Percentiles rank a stretch among this genome's conserved stretches.
Evolutionary conservation across 2,329 filamentous ascomycete species (phyloP).

Genomic region (Thielaviopsis cerberus): DNA sequence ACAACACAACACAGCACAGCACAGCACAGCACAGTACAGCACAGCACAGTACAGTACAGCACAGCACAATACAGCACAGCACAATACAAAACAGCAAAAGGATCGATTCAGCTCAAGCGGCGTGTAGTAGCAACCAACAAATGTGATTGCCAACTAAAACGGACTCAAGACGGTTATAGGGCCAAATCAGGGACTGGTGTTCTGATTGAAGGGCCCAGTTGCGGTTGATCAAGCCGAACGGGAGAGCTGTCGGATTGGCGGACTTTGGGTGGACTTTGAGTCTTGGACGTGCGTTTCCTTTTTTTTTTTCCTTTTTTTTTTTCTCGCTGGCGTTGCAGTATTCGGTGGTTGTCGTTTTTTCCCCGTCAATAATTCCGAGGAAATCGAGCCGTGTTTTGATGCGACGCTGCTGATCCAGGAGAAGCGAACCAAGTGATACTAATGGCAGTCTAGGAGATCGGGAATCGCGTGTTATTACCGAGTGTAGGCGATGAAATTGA

Average conservation of each 20-base stretch:
- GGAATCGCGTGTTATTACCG: constrained; percentile 4
- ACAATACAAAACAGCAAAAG: background rate
- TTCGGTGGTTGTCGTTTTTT: background rate
- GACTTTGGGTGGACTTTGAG: background rate
- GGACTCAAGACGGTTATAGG: background rate
- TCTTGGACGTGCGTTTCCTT: background rate
- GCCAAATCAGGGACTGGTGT: background rate
- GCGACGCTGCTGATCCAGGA: constrained; percentile 3
- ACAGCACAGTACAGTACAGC: background rate
- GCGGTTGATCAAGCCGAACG: background rate
- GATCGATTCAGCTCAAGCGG: background rate
- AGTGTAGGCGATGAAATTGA: constrained; percentile 2
- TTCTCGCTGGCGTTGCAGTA: background rate
- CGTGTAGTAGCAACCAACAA: background rate
- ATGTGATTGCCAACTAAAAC: background rate
- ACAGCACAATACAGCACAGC: background rate
- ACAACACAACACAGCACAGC: background rate
- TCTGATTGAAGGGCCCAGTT: background rate
- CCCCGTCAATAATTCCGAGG: background rate
- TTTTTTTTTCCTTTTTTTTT: background rate
- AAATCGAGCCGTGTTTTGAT: constrained; percentile 3
- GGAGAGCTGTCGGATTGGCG: background rate
- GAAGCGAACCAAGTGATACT: constrained; percentile 9
- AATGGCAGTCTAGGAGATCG: constrained; percentile 5
- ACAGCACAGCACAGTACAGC: background rate